Percentiles rank a stretch among this genome's conserved stretches.
These are phyloP conservation scores for Remersonia thermophila DNA, from an alignment of 2,329 filamentous ascomycete species.

Conservation along the genomic window DNA sequence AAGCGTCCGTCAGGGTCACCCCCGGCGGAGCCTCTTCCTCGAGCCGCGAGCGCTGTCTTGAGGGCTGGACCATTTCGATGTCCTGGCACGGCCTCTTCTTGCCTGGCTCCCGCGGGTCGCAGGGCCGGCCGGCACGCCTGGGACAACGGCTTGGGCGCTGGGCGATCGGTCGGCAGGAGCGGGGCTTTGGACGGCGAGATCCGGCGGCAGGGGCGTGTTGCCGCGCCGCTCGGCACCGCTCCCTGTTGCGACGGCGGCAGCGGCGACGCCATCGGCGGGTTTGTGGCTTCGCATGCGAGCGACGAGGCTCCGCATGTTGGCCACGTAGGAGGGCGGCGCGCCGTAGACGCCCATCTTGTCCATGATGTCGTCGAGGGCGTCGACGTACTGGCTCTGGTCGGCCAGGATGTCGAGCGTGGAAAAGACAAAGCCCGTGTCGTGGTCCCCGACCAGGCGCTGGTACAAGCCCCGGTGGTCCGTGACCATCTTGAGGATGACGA, in stretches of 20 bases:
- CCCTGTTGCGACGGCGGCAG: background rate
- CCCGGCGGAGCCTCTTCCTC: slow-evolving; percentile 5
- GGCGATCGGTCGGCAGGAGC: background rate
- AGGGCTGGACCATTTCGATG: slow-evolving; percentile 8
- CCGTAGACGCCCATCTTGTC: slow-evolving; percentile 16
- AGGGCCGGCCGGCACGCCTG: background rate
- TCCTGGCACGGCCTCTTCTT: slow-evolving; percentile 1
- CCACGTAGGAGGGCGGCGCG: slow-evolving; percentile 19
- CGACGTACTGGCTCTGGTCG: slow-evolving; percentile 32
- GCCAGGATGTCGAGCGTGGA: slow-evolving; percentile 31
- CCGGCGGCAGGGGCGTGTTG: slow-evolving; percentile 7
- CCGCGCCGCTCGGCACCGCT: slow-evolving; percentile 5
- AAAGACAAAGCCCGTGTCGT: slow-evolving; percentile 32
- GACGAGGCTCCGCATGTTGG: slow-evolving; percentile 21
- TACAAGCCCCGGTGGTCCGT: slow-evolving; percentile 37
- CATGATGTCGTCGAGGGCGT: slow-evolving; percentile 25
- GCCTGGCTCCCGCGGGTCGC: too few species aligned
- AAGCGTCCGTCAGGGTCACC: background rate
- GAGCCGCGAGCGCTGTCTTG: slow-evolving; percentile 2
- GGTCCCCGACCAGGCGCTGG: slow-evolving; percentile 33
- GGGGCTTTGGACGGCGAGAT: background rate
- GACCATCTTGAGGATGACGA: slow-evolving; percentile 35
- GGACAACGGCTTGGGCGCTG: background rate
- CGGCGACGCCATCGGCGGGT: background rate
- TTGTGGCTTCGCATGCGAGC: slow-evolving; percentile 17